Evolutionary conservation across 331 rosid species (phyloP).

Genomic region (Malus hybrid): DNA sequence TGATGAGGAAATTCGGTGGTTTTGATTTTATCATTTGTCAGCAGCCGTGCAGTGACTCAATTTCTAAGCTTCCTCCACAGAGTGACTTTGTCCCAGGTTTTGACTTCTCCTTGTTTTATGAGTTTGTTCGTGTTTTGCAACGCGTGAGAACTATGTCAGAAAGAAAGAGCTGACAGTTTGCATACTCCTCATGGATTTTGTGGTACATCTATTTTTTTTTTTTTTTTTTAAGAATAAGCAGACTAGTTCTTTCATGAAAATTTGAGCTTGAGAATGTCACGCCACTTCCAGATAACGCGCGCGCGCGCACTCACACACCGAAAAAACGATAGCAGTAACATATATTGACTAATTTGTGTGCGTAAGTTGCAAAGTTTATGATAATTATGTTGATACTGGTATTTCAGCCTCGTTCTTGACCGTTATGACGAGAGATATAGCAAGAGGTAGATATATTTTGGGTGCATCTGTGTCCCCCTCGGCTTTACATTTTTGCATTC

Average conservation of each 20-base stretch:
- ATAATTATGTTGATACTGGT: neutral
- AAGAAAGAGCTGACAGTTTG: constrained; percentile 29
- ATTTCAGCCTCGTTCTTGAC: no score
- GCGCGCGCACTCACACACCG: neutral
- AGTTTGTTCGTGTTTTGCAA: constrained; percentile 76
- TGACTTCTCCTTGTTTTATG: constrained; percentile 63
- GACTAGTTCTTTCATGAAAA: neutral
- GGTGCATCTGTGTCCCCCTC: neutral
- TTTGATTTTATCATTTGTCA: constrained; percentile 75
- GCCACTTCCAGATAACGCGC: neutral
- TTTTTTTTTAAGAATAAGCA: neutral
- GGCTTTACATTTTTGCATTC: neutral
- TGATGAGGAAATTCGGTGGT: constrained; percentile 43
- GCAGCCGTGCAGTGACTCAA: constrained; percentile 39
- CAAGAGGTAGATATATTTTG: neutral
- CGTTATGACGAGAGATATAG: neutral
- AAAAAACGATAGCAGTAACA: neutral
- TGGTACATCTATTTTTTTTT: neutral
- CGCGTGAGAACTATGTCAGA: constrained; percentile 50
- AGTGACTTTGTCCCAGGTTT: constrained; percentile 27
- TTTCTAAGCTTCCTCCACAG: constrained; percentile 17
- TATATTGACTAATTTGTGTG: neutral
- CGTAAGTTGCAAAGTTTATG: neutral
- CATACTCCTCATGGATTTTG: neutral
- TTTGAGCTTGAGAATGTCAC: neutral